phyloP scores from a whole-genome alignment of 805 yeast genomes.

The Wickerhamomyces bovis region DNA sequence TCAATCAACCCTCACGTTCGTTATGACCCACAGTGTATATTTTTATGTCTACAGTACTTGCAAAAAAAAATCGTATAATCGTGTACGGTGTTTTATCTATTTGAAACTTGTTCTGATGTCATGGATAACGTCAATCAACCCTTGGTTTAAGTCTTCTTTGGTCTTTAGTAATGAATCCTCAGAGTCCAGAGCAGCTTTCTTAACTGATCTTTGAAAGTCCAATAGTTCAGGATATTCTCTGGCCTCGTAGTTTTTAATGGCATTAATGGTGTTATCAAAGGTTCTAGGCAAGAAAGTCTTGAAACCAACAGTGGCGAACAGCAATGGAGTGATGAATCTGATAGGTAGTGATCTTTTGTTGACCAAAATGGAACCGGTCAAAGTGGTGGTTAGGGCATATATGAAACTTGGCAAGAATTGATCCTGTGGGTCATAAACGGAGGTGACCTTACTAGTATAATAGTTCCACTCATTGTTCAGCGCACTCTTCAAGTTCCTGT shows the following conservation, averaged over 20 bases:
- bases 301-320: conserved; percentile 43
- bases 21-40: not conserved
- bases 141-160: conserved; percentile 10
- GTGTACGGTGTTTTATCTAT: not conserved
- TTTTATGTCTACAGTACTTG: not conserved
- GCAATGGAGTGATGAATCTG: conserved; percentile 45
- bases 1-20: not conserved
- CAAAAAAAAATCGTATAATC: not conserved
- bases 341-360: conserved; percentile 41
- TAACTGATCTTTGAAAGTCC: conserved; percentile 20
- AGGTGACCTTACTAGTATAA: conserved; percentile 9
- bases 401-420: conserved; percentile 44
- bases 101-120: conserved; percentile 14
- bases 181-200: conserved; percentile 12
- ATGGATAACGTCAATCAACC: conserved; percentile 15
- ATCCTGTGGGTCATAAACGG: conserved; percentile 23
- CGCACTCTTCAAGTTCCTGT: conserved; percentile 21
- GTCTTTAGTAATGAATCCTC: conserved; percentile 11
- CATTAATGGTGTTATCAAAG: conserved; percentile 27
- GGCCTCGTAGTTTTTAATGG: conserved; percentile 27
- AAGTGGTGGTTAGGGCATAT: conserved; percentile 47
- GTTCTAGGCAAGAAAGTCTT: conserved; percentile 45
- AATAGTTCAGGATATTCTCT: conserved; percentile 33
- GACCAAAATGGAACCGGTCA: conserved; percentile 51
- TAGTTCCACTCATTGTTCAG: conserved; percentile 19